Base-by-base conservation (phyloP, 805 yeast species). In the Clavispora asparagi region DNA sequence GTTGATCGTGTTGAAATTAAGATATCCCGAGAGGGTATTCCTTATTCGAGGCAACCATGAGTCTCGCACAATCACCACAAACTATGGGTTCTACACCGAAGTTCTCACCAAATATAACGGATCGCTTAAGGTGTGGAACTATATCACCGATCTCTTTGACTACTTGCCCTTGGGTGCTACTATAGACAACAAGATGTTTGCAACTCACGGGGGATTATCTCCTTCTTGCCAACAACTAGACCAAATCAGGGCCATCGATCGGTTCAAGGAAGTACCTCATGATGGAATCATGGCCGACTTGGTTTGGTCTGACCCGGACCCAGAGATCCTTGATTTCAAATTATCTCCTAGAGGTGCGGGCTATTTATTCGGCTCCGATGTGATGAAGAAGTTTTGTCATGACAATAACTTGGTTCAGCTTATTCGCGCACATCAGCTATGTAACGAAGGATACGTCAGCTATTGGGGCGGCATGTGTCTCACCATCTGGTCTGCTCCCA, bases 231-330 rank as follows among this genome's bases (percentile, higher is more conserved):
- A 92, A 60, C 87, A 94, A 7, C 77, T 94, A 19, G 97, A 94
- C 61, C 97, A 95, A 54, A 88, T 94, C 43, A 76, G 86, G 52
- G 82, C 94, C 13, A 83, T 95, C 8, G 99, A 94, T 65, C 65
- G 99, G 48, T 92, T 90, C 61, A 80, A 83, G 53, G 99, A 94
- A 63, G 89, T 95, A 11, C 99, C 99, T 0, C 99, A 95, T 57
- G 99, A 94, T 63, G 99, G 99, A 0, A 96, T 97, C 13, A 94
- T 94, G 97, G 99, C 99, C 1, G 99, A 94, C 64, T 71, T 94
- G 42, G 98, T 94, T 16, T 94, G 99, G 99, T 84, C 94, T 19
- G 99, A 94, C 61, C 99, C 99, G 0, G 98, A 95, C 64, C 58
- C 58, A 13, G 87, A 85, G 46, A 72, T 73, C 46, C 57, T 70